A percentile compares a stretch with the other conserved stretches of the same genome.
phyloP scores from a whole-genome alignment of 2,329 filamentous ascomycete genomes.

The Fusarium nodosum region DNA sequence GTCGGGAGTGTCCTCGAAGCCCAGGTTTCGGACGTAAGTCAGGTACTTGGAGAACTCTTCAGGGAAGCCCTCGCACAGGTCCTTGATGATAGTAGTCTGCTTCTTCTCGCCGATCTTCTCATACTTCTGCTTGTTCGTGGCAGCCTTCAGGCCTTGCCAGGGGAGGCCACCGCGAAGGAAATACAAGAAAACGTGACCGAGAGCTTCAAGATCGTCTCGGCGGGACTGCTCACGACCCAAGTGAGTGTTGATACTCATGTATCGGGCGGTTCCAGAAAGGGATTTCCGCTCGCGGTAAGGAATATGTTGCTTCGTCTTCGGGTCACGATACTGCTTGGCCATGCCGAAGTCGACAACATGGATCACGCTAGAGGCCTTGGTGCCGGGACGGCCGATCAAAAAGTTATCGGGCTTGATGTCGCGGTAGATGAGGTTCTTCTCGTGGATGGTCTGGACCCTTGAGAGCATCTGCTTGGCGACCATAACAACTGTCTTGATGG shows the following conservation, averaged over 20 bases:
- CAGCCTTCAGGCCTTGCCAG: conserved; percentile 80
- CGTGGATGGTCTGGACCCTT: conserved; percentile 92
- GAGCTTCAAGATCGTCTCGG: conserved; percentile 93
- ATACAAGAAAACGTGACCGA: conserved; percentile 82
- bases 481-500: conserved; percentile 98
- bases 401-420: conserved; percentile 99
- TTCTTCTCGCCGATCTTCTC: conserved; percentile 99
- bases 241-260: conserved; percentile 99
- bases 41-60: conserved; percentile 99
- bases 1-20: conserved; percentile 98
- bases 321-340: conserved; percentile 99
- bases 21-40: conserved; percentile 95
- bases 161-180: conserved; percentile 78
- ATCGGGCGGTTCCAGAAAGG: conserved; percentile 93
- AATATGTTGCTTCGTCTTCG: conserved; percentile 99
- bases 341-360: conserved; percentile 99
- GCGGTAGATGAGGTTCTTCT: conserved; percentile 98
- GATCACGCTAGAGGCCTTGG: conserved; percentile 97
- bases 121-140: conserved; percentile 95
- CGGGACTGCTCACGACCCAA: conserved; percentile 95
- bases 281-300: conserved; percentile 98
- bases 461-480: conserved; percentile 99
- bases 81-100: conserved; percentile 96
- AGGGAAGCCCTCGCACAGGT: conserved; percentile 95
- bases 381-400: conserved; percentile 90